Conservation (phyloP, 306 rosid species). For the Quercus aquifolioides region DNA sequence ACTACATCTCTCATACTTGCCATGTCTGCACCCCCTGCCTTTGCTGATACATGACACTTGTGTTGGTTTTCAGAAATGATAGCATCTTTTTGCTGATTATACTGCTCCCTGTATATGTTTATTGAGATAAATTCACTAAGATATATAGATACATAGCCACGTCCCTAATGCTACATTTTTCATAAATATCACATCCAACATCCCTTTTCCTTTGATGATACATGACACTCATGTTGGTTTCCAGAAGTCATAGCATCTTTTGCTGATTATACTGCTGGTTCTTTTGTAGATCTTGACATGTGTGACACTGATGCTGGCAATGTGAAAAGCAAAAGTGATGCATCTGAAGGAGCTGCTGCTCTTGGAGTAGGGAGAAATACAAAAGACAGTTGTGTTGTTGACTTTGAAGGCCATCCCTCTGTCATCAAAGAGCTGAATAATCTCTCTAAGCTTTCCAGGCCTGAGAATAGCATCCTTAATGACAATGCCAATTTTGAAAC, state of each 20-base stretch:
- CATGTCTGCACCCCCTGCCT: too few relatives aligned
- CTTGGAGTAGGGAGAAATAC: constrained; percentile 22
- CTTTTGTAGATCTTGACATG: constrained; percentile 32
- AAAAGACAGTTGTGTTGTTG: constrained; percentile 13
- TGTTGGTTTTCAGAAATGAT: too few relatives aligned
- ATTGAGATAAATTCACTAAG: not conserved
- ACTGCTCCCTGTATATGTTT: not conserved
- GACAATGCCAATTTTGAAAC: constrained; percentile 23
- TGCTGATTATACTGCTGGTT: constrained; percentile 13
- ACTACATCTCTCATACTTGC: not conserved
- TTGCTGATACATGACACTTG: too few relatives aligned
- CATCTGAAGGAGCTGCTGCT: constrained; percentile 29
- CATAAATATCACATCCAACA: not conserved
- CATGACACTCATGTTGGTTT: not conserved
- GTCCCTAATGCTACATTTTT: not conserved
- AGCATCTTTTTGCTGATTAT: too few relatives aligned
- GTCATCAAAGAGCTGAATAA: constrained; percentile 23
- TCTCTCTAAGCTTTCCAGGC: constrained; percentile 3
- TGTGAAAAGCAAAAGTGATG: constrained; percentile 26
- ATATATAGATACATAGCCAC: not conserved
- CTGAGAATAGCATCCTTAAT: constrained; percentile 22
- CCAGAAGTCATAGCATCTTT: not conserved
- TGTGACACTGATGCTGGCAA: constrained; percentile 24
- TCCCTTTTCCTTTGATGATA: not conserved
- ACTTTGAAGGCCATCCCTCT: constrained; percentile 17